Evolutionary conservation across 2,329 filamentous ascomycete species (phyloP).

Genomic region (Colletotrichum viniferum): DNA sequence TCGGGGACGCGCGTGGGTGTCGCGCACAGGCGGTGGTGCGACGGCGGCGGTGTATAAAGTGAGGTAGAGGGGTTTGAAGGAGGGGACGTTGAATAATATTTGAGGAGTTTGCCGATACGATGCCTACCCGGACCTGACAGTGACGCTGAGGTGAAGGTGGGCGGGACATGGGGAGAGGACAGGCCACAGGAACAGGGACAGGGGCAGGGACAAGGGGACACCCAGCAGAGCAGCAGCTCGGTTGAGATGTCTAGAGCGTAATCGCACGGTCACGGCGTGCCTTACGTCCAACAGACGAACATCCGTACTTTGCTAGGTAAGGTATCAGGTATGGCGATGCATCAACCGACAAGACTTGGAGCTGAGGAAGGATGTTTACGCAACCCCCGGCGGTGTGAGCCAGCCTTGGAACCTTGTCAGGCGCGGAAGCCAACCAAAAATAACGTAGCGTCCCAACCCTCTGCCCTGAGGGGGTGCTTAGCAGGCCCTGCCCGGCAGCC

Average conservation of each 20-base stretch:
- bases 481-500: neutral
- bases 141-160: neutral
- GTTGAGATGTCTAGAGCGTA: neutral
- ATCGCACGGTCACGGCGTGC: neutral
- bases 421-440: neutral
- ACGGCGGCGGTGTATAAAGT: neutral
- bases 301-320: neutral
- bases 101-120: neutral
- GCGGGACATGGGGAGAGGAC: neutral
- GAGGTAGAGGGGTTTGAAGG: neutral
- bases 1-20: neutral
- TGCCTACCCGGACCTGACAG: neutral
- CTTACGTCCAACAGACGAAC: neutral
- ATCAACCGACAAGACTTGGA: neutral
- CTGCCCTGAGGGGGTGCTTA: neutral
- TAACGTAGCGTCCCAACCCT: neutral
- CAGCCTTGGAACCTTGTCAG: neutral
- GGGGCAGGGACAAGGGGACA: neutral
- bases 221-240: neutral
- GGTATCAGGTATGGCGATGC: neutral
- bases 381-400: constrained; percentile 5
- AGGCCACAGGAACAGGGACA: neutral
- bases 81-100: neutral
- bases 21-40: neutral
- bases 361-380: neutral